Base-by-base conservation (phyloP, 257 asterid species). In the Primulina eburnea region DNA sequence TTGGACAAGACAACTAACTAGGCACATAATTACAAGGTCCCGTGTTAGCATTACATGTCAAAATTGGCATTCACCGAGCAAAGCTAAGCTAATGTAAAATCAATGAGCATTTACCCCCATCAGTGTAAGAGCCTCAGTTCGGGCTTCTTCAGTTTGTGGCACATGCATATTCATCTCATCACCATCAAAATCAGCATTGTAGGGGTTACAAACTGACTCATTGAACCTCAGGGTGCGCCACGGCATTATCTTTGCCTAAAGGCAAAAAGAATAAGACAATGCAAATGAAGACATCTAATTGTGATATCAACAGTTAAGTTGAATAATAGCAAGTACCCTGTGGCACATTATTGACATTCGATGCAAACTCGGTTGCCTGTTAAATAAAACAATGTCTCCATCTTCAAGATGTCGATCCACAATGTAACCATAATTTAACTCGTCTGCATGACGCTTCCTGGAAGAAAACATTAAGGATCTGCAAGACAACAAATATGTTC, bases 121-220 rank as follows among this genome's bases (percentile, higher is more conserved):
- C 63, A 93, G 80, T 90, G 84, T 70, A 78, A 91, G 80, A 76
- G 99, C 99, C 89, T 93, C 97, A 3, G 96, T 85, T 14, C 99
- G 95, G 14, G 97, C 97, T 85, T 93, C 97, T 80, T 87, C 97
- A 32, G 97, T 93, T 81, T 93, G 99, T 67, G 99, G 99, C 68
- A 90, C 99, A 79, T 93, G 97, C 97, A 93, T 87, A 79, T 90
- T 93, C 99, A 93, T 93, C 90, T 93, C 99, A 77, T 93, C 99
- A 67, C 99, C 99, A 83, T 93, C 99, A 77, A 93, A 93, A 82
- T 93, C 99, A 52, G 97, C 97, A 80, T 93, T 93, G 72, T 93
- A 93, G 33, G 99, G 99, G 68, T 93, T 93, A 83, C 99, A 93
- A 79, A 93, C 96, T 68, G 99, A 93, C 79, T 93, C 99, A 71